A percentile compares a stretch with the other conserved stretches of the same genome.
These are phyloP conservation scores for Lactarius quietus DNA, from an alignment of 768 basidiomycete genomes.

Conservation along the genomic window DNA sequence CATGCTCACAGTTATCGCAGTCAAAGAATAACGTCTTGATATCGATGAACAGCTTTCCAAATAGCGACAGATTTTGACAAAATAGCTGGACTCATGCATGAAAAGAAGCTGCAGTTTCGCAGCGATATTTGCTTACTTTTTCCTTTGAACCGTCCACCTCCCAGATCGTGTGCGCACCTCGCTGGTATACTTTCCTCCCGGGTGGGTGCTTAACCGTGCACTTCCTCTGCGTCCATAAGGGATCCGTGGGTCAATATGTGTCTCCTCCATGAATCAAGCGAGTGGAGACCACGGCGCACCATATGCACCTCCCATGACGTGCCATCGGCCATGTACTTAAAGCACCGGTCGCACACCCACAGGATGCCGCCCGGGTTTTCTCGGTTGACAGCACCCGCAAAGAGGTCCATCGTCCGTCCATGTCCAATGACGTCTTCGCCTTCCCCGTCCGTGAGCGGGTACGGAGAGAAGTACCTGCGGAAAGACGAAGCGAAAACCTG, in stretches of 20 bases:
- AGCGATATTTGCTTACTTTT: constrained; percentile 49
- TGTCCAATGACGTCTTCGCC: constrained; percentile 48
- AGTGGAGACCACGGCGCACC: constrained; percentile 36
- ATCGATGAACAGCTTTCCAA: constrained; percentile 98
- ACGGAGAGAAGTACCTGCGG: constrained; percentile 89
- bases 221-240: constrained; percentile 45
- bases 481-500: neutral
- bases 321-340: constrained; percentile 91
- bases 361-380: constrained; percentile 47
- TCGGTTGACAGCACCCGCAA: constrained; percentile 59
- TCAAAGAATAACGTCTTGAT: constrained; percentile 95
- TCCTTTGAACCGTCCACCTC: constrained; percentile 88
- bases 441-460: constrained; percentile 72
- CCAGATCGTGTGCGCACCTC: constrained; percentile 88
- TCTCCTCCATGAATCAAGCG: neutral
- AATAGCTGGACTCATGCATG: constrained; percentile 59
- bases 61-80: constrained; percentile 92
- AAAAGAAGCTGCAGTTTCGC: constrained; percentile 1
- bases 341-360: constrained; percentile 91
- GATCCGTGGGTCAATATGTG: neutral
- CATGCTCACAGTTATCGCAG: constrained; percentile 69
- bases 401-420: constrained; percentile 68
- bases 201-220: constrained; percentile 75
- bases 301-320: constrained; percentile 67
- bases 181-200: constrained; percentile 85